phyloP scores from a whole-genome alignment of 2,329 filamentous ascomycete species.

The Arthrobotrys sphaeroides region DNA sequence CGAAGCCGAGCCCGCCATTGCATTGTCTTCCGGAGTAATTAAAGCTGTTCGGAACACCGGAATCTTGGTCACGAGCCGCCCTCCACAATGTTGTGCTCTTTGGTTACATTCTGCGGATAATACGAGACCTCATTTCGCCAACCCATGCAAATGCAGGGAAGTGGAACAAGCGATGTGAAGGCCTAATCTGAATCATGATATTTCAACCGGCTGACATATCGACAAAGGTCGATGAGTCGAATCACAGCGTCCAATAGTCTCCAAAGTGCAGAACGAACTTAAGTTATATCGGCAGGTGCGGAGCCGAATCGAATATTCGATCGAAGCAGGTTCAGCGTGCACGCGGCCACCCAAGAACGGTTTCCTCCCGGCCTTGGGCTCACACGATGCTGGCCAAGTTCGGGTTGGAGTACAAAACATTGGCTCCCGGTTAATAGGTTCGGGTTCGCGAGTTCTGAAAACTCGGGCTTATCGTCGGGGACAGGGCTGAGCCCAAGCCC shows the following conservation, averaged over 20 bases:
- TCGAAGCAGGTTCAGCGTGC: too few relatives aligned
- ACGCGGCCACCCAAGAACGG: too few relatives aligned
- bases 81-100: neutral
- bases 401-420: too few relatives aligned
- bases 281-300: neutral
- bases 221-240: neutral
- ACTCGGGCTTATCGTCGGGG: too few relatives aligned
- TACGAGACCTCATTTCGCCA: slow-evolving; percentile 16
- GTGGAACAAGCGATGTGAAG: neutral
- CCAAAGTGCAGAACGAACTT: neutral
- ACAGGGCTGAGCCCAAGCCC: too few relatives aligned
- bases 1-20: too few relatives aligned
- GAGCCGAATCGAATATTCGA: neutral
- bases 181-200: neutral
- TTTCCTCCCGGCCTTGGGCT: too few relatives aligned
- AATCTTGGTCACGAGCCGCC: neutral
- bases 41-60: neutral
- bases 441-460: too few relatives aligned
- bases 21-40: neutral
- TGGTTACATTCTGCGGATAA: slow-evolving; percentile 8
- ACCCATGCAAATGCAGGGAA: neutral
- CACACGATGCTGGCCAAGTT: too few relatives aligned
- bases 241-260: neutral
- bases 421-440: too few relatives aligned
- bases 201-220: neutral